Conservation (phyloP, 2,329 filamentous ascomycete species). For the Exophiala sideris region DNA sequence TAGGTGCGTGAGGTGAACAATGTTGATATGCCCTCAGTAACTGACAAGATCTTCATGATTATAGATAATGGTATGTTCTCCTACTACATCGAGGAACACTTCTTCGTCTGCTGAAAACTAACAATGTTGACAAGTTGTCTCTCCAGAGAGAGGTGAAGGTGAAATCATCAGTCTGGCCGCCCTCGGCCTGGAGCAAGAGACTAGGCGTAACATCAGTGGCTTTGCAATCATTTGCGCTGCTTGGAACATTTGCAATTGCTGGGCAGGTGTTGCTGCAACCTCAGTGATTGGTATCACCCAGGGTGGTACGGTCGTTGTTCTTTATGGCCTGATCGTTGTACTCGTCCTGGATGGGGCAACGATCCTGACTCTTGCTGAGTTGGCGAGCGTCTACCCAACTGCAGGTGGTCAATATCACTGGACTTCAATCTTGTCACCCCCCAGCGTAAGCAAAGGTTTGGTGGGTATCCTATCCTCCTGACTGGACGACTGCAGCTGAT, state of each 20-base stretch:
- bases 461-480: background rate
- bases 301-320: constrained; percentile 28
- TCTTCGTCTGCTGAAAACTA: too few relatives aligned
- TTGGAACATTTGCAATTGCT: constrained; percentile 31
- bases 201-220: constrained; percentile 12
- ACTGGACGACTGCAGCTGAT: too few relatives aligned
- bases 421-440: constrained; percentile 15
- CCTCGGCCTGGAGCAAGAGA: constrained; percentile 13
- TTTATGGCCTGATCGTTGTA: constrained; percentile 34
- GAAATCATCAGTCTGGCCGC: background rate
- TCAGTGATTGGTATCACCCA: constrained; percentile 26
- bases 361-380: constrained; percentile 37
- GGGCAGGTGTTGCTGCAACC: constrained; percentile 29
- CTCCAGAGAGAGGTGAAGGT: too few relatives aligned
- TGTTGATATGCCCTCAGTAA: too few relatives aligned
- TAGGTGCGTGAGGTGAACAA: too few relatives aligned
- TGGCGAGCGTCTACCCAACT: constrained; percentile 37
- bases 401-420: constrained; percentile 36
- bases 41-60: too few relatives aligned
- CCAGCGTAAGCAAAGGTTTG: background rate
- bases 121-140: too few relatives aligned
- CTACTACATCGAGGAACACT: too few relatives aligned
- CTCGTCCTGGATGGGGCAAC: constrained; percentile 29
- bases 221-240: constrained; percentile 27
- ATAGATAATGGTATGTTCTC: too few relatives aligned